Evolutionary conservation across 306 rosid species (phyloP).

Genomic region (Oxytropis ochrocephala): DNA sequence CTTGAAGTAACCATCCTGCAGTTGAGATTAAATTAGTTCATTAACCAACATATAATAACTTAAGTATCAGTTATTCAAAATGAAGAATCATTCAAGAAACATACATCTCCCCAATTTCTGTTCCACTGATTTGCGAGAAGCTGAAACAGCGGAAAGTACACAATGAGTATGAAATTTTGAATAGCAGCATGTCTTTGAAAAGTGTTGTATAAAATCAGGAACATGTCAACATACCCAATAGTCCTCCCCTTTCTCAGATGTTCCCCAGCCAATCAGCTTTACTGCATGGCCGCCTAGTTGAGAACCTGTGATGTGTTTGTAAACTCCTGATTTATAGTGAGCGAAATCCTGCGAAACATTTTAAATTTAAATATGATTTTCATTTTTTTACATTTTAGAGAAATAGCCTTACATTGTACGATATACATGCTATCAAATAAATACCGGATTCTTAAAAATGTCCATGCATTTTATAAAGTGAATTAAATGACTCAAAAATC

Average conservation of each 20-base stretch:
- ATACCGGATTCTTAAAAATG: not conserved
- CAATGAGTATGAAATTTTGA: constrained; percentile 20
- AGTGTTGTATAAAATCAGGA: not conserved
- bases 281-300: constrained; percentile 92
- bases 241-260: constrained; percentile 68
- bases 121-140: constrained; percentile 98
- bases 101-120: constrained; percentile 91
- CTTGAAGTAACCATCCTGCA: constrained; percentile 95
- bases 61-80: constrained; percentile 6
- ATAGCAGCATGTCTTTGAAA: not conserved
- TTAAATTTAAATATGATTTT: not conserved
- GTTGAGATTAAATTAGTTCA: constrained; percentile 7
- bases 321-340: constrained; percentile 94
- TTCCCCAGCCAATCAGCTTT: constrained; percentile 97
- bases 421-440: not conserved
- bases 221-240: constrained; percentile 66
- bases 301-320: constrained; percentile 72
- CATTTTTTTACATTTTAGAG: too few relatives aligned
- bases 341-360: constrained; percentile 70
- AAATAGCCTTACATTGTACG: too few relatives aligned
- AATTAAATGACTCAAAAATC: not conserved
- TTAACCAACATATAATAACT: not conserved
- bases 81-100: constrained; percentile 26
- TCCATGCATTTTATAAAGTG: not conserved
- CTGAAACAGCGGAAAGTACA: constrained; percentile 43